Percentiles rank a stretch among this genome's conserved stretches.
These are phyloP conservation scores for Candida boleticola DNA, from an alignment of 805 yeast genomes.

Conservation along the genomic window DNA sequence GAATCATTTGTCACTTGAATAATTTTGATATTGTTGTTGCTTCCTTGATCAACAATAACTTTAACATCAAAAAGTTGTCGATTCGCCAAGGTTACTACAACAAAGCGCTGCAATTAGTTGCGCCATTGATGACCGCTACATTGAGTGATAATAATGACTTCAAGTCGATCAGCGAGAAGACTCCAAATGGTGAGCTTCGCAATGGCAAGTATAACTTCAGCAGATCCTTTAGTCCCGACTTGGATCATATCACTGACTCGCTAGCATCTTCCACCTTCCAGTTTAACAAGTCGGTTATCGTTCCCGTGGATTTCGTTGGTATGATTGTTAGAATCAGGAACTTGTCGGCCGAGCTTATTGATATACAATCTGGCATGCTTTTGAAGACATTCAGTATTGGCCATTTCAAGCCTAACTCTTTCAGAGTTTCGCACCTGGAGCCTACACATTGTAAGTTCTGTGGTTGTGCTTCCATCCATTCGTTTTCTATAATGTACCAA, in stretches of 20 bases:
- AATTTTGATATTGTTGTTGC: constrained; percentile 57
- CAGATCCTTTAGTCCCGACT: background rate
- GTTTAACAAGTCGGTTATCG: constrained; percentile 40
- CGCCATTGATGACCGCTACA: constrained; percentile 10
- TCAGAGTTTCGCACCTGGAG: constrained; percentile 74
- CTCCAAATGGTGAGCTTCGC: background rate
- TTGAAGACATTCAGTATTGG: constrained; percentile 62
- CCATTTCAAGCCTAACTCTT: constrained; percentile 55
- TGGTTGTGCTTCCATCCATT: constrained; percentile 79
- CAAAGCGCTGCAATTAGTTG: constrained; percentile 14
- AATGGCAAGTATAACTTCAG: background rate
- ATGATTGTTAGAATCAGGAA: constrained; percentile 64
- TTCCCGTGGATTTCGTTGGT: constrained; percentile 68
- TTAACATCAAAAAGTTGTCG: constrained; percentile 56
- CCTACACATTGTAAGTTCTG: constrained; percentile 90
- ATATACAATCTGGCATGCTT: constrained; percentile 74
- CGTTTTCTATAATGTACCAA: constrained; percentile 72
- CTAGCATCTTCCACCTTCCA: constrained; percentile 6
- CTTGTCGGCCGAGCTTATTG: constrained; percentile 62
- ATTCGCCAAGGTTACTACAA: constrained; percentile 49
- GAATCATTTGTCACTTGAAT: constrained; percentile 55
- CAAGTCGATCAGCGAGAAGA: constrained; percentile 6
- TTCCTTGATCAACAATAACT: constrained; percentile 60
- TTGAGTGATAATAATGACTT: constrained; percentile 15
- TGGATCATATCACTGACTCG: background rate